Percentiles rank a stretch among this genome's conserved stretches.
These are phyloP conservation scores for Vitis hybrid DNA, from an alignment of 177 flowering plant genomes.

Conservation along the genomic window DNA sequence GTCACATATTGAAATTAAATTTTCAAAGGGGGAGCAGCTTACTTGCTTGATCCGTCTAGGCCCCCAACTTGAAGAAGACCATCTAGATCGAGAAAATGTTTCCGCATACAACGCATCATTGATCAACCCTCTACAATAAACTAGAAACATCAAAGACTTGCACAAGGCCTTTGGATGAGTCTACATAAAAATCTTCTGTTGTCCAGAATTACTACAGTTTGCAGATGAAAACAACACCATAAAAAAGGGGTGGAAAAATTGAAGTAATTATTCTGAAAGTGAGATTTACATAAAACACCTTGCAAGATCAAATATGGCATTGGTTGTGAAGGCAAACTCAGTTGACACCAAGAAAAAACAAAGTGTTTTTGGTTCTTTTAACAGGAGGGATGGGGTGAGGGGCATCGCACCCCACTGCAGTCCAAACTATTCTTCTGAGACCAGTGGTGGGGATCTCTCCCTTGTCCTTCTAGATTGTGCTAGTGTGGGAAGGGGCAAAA, in stretches of 20 bases:
- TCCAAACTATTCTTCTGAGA: too few relatives aligned
- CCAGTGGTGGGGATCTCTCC: too few relatives aligned
- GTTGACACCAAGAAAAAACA: background rate
- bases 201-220: too few relatives aligned
- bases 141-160: constrained; percentile 2
- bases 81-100: constrained; percentile 72
- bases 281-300: background rate
- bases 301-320: background rate
- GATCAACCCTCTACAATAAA: constrained; percentile 54
- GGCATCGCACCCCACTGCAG: too few relatives aligned
- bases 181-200: too few relatives aligned
- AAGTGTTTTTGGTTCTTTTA: background rate
- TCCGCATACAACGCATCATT: constrained; percentile 78
- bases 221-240: background rate
- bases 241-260: background rate
- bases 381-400: too few relatives aligned
- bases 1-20: background rate
- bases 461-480: too few relatives aligned
- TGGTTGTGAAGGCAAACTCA: background rate
- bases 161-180: background rate
- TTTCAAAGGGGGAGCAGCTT: constrained; percentile 13
- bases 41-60: constrained; percentile 78
- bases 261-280: background rate
- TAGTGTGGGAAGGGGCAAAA: too few relatives aligned
- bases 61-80: constrained; percentile 75